phyloP scores from a whole-genome alignment of 2,329 filamentous ascomycete species.

The Fusarium xylarioides region DNA sequence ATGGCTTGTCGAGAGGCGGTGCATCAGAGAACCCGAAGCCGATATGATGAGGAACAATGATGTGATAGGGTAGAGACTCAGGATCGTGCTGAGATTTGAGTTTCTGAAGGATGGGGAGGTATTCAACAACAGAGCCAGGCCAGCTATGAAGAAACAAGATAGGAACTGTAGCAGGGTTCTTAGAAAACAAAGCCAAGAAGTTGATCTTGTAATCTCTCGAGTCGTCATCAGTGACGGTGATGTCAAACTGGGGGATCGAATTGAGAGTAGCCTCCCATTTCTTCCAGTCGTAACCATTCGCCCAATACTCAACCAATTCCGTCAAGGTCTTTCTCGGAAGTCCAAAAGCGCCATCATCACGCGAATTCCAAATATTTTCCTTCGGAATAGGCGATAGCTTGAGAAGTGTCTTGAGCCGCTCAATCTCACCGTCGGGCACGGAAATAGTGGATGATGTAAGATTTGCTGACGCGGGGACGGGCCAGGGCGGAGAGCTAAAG shows the following conservation, averaged over 20 bases:
- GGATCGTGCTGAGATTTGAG: not conserved
- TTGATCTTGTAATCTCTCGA: conserved; percentile 9
- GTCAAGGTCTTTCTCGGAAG: not conserved
- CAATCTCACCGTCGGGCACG: not conserved
- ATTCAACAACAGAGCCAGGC: conserved; percentile 30
- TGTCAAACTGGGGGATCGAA: conserved; percentile 24
- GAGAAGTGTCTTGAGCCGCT: conserved; percentile 1
- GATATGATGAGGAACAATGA: conserved; percentile 11
- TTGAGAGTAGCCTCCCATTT: conserved; percentile 30
- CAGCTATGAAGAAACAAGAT: conserved; percentile 27
- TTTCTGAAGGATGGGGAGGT: conserved; percentile 17
- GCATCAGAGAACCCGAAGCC: conserved; percentile 5
- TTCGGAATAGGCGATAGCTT: not conserved
- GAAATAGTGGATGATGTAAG: conserved; percentile 17
- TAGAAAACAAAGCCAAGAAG: conserved; percentile 19
- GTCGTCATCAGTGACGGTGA: conserved; percentile 11
- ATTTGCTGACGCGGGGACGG: conserved; percentile 8
- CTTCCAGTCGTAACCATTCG: conserved; percentile 5
- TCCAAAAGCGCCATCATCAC: not conserved
- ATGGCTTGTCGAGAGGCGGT: not conserved
- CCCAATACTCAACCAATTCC: conserved; percentile 3
- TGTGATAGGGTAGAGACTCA: conserved; percentile 5
- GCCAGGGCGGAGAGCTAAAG: not conserved
- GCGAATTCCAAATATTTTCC: not conserved
- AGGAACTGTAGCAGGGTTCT: not conserved